A percentile compares a stretch with the other conserved stretches of the same genome.
phyloP scores from a whole-genome alignment of 2,329 filamentous ascomycete species.

The Zymoseptoria ardabiliae region DNA sequence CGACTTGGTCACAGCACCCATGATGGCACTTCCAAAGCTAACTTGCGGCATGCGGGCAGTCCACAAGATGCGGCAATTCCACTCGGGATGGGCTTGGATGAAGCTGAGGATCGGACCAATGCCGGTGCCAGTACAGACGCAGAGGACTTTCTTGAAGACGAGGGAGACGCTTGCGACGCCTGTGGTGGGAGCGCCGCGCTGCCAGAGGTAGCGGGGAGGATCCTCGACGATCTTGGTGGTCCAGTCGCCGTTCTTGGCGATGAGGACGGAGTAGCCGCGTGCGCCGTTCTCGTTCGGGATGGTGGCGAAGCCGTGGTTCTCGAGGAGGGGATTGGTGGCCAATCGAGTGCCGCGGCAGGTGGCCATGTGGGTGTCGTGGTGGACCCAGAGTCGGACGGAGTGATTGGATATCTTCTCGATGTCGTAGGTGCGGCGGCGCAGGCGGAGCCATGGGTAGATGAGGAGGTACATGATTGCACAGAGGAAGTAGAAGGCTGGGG shows the following conservation, averaged over 20 bases:
- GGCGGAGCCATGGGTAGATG: conserved; percentile 64
- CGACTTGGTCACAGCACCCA: conserved; percentile 48
- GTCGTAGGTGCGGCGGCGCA: conserved; percentile 60
- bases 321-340: conserved; percentile 34
- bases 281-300: conserved; percentile 51
- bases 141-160: conserved; percentile 57
- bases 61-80: conserved; percentile 59
- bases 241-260: conserved; percentile 72
- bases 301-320: conserved; percentile 72
- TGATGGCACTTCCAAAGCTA: conserved; percentile 55
- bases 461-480: conserved; percentile 57
- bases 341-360: conserved; percentile 29
- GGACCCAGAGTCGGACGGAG: conserved; percentile 63
- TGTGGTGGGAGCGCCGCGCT: conserved; percentile 58
- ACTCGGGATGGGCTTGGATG: conserved; percentile 43
- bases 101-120: conserved; percentile 63
- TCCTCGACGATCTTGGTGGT: conserved; percentile 56
- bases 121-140: conserved; percentile 66
- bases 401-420: conserved; percentile 63
- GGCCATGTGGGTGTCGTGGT: conserved; percentile 53
- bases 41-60: conserved; percentile 53
- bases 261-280: conserved; percentile 58
- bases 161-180: conserved; percentile 62
- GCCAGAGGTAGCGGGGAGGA: conserved; percentile 57
- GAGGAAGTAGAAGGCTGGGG: conserved; percentile 61